These are phyloP conservation scores for Escallonia herrerae DNA, from an alignment of 129 eudicot species.

Conservation along the genomic window DNA sequence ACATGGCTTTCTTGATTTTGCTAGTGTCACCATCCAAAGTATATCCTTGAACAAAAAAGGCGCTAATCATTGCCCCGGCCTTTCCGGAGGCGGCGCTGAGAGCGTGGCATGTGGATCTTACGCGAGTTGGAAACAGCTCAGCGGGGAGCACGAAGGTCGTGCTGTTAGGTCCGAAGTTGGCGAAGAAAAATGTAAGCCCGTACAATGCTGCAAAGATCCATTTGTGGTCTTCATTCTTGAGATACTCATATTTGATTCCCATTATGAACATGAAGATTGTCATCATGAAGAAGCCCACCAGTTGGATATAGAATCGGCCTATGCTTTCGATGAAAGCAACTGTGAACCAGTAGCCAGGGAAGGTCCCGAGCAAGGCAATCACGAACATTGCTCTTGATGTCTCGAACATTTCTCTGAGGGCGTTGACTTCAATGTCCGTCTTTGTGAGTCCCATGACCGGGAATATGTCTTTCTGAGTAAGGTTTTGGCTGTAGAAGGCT, in stretches of 20 bases:
- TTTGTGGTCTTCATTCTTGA: conserved; percentile 22
- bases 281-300: conserved; percentile 61
- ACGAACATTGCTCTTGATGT: conserved; percentile 52
- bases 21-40: conserved; percentile 6
- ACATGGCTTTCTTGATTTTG: conserved; percentile 40
- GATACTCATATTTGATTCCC: conserved; percentile 36
- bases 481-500: conserved; percentile 57
- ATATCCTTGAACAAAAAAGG: conserved; percentile 39
- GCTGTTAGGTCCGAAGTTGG: conserved; percentile 61
- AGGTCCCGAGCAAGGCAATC: conserved; percentile 47
- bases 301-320: conserved; percentile 48
- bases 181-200: conserved; percentile 58
- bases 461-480: conserved; percentile 56
- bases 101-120: conserved; percentile 60
- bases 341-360: conserved; percentile 71
- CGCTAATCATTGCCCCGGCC: conserved; percentile 61
- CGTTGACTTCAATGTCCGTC: conserved; percentile 19
- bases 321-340: conserved; percentile 51
- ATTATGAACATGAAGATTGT: conserved; percentile 52
- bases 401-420: conserved; percentile 47
- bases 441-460: conserved; percentile 38
- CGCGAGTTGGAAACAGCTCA: conserved; percentile 57
- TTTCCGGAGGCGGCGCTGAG: conserved; percentile 60
- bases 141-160: conserved; percentile 63
- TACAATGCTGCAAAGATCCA: conserved; percentile 36